Conservation (phyloP, 106 monocot genomes). For the Acorus calamus region DNA sequence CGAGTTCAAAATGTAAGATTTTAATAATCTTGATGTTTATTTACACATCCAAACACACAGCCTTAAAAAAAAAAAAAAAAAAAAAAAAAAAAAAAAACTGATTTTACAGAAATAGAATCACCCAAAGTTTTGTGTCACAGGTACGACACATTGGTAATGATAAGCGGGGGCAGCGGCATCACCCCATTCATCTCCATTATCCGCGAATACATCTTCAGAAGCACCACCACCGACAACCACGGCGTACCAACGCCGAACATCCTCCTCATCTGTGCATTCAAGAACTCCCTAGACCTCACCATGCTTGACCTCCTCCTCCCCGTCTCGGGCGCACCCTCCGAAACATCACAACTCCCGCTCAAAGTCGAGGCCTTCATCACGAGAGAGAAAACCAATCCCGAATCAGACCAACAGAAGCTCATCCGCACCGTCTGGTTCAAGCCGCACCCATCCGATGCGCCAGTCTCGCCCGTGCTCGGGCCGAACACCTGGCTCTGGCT, state of each 20-base stretch:
- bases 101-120: no score
- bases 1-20: no score
- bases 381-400: constrained; percentile 26
- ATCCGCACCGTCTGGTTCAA: constrained; percentile 57
- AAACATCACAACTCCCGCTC: constrained; percentile 39
- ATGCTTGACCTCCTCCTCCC: constrained; percentile 79
- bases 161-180: constrained; percentile 87
- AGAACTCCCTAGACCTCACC: constrained; percentile 48
- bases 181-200: constrained; percentile 82
- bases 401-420: constrained; percentile 3
- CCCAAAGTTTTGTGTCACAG: constrained; percentile 10
- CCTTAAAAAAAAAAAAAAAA: no score
- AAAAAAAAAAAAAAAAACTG: no score
- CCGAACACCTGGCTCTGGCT: constrained; percentile 66
- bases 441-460: constrained; percentile 31
- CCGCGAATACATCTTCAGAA: constrained; percentile 46
- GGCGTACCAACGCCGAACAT: constrained; percentile 23
- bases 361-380: constrained; percentile 62
- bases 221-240: not conserved
- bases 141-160: constrained; percentile 56
- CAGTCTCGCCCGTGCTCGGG: constrained; percentile 61
- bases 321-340: constrained; percentile 15
- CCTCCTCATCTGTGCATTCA: constrained; percentile 61
- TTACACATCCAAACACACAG: no score
- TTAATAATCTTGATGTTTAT: no score